Evolutionary conservation across 192 early-diverging fungal genomes (phyloP).

Genomic region (Gamsiella multidivaricata): DNA sequence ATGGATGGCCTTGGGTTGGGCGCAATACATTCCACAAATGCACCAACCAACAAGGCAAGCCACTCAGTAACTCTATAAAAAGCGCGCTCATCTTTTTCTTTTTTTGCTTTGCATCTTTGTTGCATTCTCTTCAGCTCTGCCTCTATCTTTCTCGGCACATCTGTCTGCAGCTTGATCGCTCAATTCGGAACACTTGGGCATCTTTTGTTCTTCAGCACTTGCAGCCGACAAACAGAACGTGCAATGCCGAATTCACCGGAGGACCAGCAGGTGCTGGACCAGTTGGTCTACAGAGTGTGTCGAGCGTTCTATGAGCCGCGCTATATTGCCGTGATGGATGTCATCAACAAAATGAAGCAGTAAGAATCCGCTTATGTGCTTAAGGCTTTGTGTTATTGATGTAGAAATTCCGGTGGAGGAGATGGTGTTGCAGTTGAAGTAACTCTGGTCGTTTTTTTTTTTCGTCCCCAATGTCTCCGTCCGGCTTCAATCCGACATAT

Average conservation of each 20-base stretch:
- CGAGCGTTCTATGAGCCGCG: conserved; percentile 86
- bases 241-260: conserved; percentile 42
- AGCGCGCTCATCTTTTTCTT: background rate
- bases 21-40: background rate
- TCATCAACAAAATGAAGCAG: conserved; percentile 75
- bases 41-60: no score
- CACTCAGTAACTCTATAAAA: no score
- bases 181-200: background rate
- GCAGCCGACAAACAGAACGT: background rate
- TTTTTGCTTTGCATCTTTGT: conserved; percentile 4
- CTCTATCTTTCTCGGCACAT: no score
- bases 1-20: no score
- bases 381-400: background rate
- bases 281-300: conserved; percentile 78
- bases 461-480: no score
- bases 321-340: conserved; percentile 85
- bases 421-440: no score
- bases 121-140: background rate
- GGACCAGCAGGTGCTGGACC: conserved; percentile 61
- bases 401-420: no score
- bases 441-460: no score
- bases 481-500: no score
- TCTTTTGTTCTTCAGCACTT: background rate
- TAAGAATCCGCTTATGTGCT: conserved; percentile 22
- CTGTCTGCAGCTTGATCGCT: no score